Evolutionary conservation across 2,329 filamentous ascomycete genomes (phyloP).

Genomic region (Penicillium sp.): DNA sequence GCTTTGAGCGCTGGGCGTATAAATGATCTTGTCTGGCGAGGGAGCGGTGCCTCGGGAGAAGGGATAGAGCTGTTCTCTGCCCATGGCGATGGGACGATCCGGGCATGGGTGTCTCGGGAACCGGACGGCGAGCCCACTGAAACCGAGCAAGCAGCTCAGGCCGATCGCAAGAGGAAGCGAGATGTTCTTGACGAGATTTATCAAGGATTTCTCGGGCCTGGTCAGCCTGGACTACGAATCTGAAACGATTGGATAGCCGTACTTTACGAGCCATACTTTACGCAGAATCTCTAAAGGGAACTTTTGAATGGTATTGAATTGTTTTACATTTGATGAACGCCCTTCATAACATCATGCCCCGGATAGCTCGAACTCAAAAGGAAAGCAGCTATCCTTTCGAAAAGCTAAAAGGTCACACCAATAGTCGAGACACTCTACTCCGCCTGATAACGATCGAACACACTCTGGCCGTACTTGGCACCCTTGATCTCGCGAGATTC

Average conservation of each 20-base stretch:
- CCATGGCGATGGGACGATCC: slow-evolving; percentile 74
- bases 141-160: slow-evolving; percentile 44
- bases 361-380: neutral
- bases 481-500: slow-evolving; percentile 35
- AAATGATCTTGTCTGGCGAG: slow-evolving; percentile 67
- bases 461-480: slow-evolving; percentile 29
- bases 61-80: slow-evolving; percentile 68
- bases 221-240: neutral
- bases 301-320: neutral
- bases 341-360: slow-evolving; percentile 3
- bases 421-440: neutral
- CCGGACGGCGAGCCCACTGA: slow-evolving; percentile 41
- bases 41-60: slow-evolving; percentile 48
- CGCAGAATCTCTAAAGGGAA: neutral
- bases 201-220: slow-evolving; percentile 56
- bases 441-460: slow-evolving; percentile 29
- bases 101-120: slow-evolving; percentile 62
- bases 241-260: neutral
- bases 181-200: slow-evolving; percentile 74
- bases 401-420: neutral
- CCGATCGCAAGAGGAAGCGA: slow-evolving; percentile 57
- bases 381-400: neutral
- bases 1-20: slow-evolving; percentile 54
- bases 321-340: neutral
- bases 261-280: neutral